phyloP scores from a whole-genome alignment of 495 filamentous ascomycete species.

The Neurospora tetraspora region DNA sequence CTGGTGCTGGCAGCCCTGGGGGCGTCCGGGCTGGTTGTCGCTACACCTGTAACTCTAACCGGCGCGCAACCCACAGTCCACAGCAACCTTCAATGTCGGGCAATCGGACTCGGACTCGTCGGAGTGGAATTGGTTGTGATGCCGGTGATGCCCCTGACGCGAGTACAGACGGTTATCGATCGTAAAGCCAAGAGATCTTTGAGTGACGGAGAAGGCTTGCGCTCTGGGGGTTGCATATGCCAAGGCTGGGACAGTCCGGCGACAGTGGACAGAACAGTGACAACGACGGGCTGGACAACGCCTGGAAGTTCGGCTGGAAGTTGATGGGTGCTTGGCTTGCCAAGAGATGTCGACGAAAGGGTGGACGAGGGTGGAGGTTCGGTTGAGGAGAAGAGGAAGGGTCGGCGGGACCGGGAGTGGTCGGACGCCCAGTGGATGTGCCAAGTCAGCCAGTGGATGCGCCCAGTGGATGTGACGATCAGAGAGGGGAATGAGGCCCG shows the following conservation, averaged over 20 bases:
- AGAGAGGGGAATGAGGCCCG: not conserved
- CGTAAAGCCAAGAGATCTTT: conserved; percentile 22
- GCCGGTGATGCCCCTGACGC: not conserved
- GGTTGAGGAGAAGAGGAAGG: conserved; percentile 1
- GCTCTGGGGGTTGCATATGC: conserved; percentile 27
- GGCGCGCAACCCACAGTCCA: not conserved
- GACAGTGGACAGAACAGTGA: not conserved
- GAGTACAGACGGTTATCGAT: not conserved
- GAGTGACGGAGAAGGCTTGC: conserved; percentile 17
- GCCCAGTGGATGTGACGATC: not conserved
- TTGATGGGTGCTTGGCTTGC: conserved; percentile 19
- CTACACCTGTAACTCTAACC: not conserved
- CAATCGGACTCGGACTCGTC: not conserved
- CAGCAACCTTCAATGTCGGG: not conserved
- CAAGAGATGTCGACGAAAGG: conserved; percentile 18
- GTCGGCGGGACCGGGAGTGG: not conserved
- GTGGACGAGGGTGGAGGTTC: not conserved
- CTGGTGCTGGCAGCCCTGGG: not conserved
- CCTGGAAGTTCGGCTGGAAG: not conserved
- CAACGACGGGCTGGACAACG: not conserved
- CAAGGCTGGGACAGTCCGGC: conserved; percentile 20
- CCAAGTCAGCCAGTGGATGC: not conserved
- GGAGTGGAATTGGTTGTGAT: not conserved
- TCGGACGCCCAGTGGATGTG: not conserved
- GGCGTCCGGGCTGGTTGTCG: not conserved